Evolutionary conservation across 495 filamentous ascomycete genomes (phyloP), one percentile per base, ranked within the genome.

Genomic region (Podospora pseudocomata): DNA sequence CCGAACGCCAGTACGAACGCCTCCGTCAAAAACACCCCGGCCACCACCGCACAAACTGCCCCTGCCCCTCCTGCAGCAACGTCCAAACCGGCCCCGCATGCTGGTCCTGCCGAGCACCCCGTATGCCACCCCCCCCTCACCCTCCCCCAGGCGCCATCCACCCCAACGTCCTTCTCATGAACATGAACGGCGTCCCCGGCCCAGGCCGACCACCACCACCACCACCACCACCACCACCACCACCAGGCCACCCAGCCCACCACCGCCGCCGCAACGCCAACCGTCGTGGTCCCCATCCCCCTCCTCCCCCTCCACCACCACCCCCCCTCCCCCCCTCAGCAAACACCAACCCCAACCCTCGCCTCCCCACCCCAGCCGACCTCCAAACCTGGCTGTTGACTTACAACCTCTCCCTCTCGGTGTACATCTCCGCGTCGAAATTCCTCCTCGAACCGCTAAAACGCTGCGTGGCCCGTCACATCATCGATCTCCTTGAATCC

Each of bases 401-500:
- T 0, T 84, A 81, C 70, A 74, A 78, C 65, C 78, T 82, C 34
- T 76, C 78, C 68, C 62, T 84, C 16, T 79, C 80, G 59, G 80
- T 82, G 0, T 83, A 84, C 73, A 79, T 84, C 64, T 74, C 80
- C 28, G 81, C 81, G 23, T 77, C 81, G 68, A 77, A 80, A 39
- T 83, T 78, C 67, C 71, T 81, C 54, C 75, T 83, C 34, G 74
- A 78, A n/a, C 79, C 77, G 30, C 79, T 84, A 75, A 81, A 83
- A 70, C 54, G 44, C 18, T 76, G 75, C 16, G 71, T 84, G 16
- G 76, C 79, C 7, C 76, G 76, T 23, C 70, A 64, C 19, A 73
- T 77, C 61, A 73, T 83, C 67, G 79, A 83, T 73, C 78, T 80
- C 76, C 80, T 84, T n/a, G 81, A 83, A 69, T 76, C 77, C 16